Percentiles rank a stretch among this genome's conserved stretches.
phyloP scores from a whole-genome alignment of 2,329 filamentous ascomycete genomes.

The Penicillium crustosum region DNA sequence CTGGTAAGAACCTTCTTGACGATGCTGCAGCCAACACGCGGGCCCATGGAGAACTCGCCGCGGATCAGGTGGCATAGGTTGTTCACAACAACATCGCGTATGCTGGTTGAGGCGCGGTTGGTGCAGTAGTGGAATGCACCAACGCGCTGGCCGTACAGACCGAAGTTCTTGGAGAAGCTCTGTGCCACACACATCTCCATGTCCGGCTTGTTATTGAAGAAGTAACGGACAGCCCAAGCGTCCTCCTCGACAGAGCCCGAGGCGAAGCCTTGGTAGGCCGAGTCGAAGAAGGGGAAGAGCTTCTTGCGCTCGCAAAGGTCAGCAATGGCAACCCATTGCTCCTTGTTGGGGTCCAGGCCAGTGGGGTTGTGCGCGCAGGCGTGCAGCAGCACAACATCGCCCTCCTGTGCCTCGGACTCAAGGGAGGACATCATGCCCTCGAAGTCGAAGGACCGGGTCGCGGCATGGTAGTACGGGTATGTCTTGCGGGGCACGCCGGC shows the following conservation, averaged over 20 bases:
- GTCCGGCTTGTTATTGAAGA: conserved; percentile 72
- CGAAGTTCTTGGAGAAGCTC: conserved; percentile 65
- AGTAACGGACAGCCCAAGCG: conserved; percentile 85
- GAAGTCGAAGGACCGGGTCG: conserved; percentile 45
- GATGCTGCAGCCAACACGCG: conserved; percentile 83
- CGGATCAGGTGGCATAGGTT: conserved; percentile 43
- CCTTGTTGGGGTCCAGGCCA: conserved; percentile 85
- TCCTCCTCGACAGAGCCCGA: conserved; percentile 84
- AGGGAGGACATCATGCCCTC: conserved; percentile 73
- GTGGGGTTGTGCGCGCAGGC: conserved; percentile 98
- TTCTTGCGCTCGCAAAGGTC: conserved; percentile 72
- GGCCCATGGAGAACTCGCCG: conserved; percentile 53
- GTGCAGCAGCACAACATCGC: conserved; percentile 84
- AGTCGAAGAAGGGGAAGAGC: conserved; percentile 98
- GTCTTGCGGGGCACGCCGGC: conserved; percentile 74
- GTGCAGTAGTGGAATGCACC: conserved; percentile 76
- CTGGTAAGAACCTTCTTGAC: conserved; percentile 80
- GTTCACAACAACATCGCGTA: conserved; percentile 36
- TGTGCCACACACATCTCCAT: conserved; percentile 64
- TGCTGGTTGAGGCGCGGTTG: conserved; percentile 29
- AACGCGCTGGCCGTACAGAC: conserved; percentile 91
- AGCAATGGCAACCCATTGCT: conserved; percentile 90
- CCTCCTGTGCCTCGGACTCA: conserved; percentile 77
- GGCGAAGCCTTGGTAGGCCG: conserved; percentile 95
- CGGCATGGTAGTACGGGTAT: conserved; percentile 89